phyloP scores from a whole-genome alignment of 1,284 basidiomycete genomes.

The Lentinula novae-zelandiae region DNA sequence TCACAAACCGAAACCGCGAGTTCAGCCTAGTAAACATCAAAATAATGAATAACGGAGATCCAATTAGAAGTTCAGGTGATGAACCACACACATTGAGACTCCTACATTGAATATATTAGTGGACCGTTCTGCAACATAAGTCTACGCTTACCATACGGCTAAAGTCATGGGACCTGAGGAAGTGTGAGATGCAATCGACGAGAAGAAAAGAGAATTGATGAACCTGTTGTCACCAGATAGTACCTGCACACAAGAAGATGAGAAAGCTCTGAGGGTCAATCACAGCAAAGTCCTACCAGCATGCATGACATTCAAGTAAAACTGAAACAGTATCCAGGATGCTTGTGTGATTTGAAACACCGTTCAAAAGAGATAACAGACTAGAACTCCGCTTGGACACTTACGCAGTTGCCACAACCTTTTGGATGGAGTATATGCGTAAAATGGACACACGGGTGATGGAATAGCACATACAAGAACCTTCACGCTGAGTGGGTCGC shows the following conservation, averaged over 20 bases:
- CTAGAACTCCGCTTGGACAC: background rate
- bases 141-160: slow-evolving; percentile 23
- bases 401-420: slow-evolving; percentile 26
- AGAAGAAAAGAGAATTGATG: background rate
- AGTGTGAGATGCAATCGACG: background rate
- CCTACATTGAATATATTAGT: slow-evolving; percentile 17
- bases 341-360: slow-evolving; percentile 11
- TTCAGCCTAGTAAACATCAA: slow-evolving; percentile 20
- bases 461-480: slow-evolving; percentile 20
- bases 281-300: slow-evolving; percentile 18
- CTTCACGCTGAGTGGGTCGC: slow-evolving; percentile 25
- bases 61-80: too few species aligned
- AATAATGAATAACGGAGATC: background rate
- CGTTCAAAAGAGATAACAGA: background rate
- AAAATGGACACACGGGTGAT: background rate
- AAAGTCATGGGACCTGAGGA: slow-evolving; percentile 4
- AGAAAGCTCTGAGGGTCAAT: background rate
- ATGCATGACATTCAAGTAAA: slow-evolving; percentile 26
- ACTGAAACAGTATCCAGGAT: slow-evolving; percentile 27
- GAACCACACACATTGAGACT: slow-evolving; percentile 24
- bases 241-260: slow-evolving; percentile 13
- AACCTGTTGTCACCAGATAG: slow-evolving; percentile 26
- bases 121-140: background rate
- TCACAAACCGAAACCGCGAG: slow-evolving; percentile 25
- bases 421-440: background rate